Evolutionary conservation across 2,329 filamentous ascomycete genomes (phyloP).

Genomic region (Calcarisporium arbuscula): DNA sequence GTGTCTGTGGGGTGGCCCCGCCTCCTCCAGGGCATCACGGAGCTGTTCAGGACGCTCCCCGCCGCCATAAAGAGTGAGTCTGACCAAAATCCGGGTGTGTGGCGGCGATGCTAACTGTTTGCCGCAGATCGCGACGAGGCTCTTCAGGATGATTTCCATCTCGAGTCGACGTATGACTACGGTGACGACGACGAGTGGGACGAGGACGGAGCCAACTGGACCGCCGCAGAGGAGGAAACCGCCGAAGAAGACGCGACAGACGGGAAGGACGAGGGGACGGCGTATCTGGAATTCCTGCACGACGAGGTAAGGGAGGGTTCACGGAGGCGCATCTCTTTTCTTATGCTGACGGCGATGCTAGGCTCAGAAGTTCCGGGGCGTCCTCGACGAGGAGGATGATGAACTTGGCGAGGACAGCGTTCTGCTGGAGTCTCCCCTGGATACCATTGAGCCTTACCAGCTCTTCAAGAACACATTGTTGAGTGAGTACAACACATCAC

Average conservation of each 20-base stretch:
- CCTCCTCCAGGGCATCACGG: conserved; percentile 78
- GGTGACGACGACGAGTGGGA: conserved; percentile 76
- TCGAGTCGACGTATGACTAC: conserved; percentile 57
- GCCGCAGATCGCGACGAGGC: conserved; percentile 79
- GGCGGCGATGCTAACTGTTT: conserved; percentile 16
- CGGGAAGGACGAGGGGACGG: conserved; percentile 81
- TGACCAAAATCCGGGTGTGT: no score
- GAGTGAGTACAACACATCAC: conserved; percentile 54
- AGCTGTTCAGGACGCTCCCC: conserved; percentile 87
- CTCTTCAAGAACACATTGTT: conserved; percentile 78
- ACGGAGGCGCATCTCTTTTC: conserved; percentile 15
- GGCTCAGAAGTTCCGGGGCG: conserved; percentile 75
- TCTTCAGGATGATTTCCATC: conserved; percentile 77
- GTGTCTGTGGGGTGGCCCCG: conserved; percentile 94
- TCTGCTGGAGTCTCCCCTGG: conserved; percentile 85
- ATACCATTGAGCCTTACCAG: conserved; percentile 91
- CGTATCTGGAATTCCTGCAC: conserved; percentile 93
- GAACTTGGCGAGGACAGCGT: conserved; percentile 91
- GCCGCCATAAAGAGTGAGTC: conserved; percentile 73
- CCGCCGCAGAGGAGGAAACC: conserved; percentile 63
- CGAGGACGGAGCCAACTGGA: conserved; percentile 78
- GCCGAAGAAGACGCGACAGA: conserved; percentile 60
- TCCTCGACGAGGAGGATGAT: conserved; percentile 68
- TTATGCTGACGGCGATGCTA: conserved; percentile 24
- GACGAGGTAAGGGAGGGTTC: conserved; percentile 58